Conservation (phyloP, 2,329 filamentous ascomycete genomes). For the Aureobasidium sp. region DNA sequence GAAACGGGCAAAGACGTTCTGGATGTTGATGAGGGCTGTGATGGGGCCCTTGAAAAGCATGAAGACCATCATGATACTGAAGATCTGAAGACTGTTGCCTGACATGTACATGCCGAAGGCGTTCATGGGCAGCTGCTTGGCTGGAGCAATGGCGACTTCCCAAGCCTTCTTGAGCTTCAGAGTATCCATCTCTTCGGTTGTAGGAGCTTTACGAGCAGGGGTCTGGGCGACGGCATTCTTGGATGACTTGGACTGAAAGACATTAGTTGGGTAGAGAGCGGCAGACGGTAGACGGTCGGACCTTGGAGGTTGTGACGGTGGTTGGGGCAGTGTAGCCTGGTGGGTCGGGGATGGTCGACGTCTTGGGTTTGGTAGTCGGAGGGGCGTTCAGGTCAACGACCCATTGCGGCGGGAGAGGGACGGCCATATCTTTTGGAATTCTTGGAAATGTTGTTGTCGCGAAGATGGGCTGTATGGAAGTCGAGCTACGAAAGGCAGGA, state of each 20-base stretch:
- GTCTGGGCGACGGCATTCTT: constrained; percentile 19
- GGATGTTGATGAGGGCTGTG: constrained; percentile 71
- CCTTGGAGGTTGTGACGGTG: constrained; percentile 12
- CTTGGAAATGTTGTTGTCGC: not conserved
- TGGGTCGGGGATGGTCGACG: constrained; percentile 66
- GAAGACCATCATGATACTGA: constrained; percentile 99
- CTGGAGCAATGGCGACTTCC: constrained; percentile 88
- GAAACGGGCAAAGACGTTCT: constrained; percentile 82
- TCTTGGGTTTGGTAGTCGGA: constrained; percentile 57
- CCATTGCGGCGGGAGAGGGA: constrained; percentile 54
- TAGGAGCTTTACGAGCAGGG: constrained; percentile 55
- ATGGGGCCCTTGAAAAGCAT: constrained; percentile 98
- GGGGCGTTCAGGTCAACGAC: constrained; percentile 68
- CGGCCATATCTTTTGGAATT: constrained; percentile 15
- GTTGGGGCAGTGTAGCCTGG: constrained; percentile 62
- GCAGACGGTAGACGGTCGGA: not conserved
- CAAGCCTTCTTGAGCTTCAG: constrained; percentile 98
- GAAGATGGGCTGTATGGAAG: not conserved
- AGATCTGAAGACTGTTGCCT: constrained; percentile 94
- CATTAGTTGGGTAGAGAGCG: constrained; percentile 13
- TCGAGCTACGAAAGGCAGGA: not conserved
- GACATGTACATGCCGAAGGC: constrained; percentile 99
- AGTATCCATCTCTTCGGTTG: constrained; percentile 80
- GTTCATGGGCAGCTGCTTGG: constrained; percentile 95
- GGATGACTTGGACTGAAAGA: not conserved